Percentiles rank a stretch among this genome's conserved stretches.
Conservation (phyloP, 345 rosid species). For the Microthlaspi erraticum region DNA sequence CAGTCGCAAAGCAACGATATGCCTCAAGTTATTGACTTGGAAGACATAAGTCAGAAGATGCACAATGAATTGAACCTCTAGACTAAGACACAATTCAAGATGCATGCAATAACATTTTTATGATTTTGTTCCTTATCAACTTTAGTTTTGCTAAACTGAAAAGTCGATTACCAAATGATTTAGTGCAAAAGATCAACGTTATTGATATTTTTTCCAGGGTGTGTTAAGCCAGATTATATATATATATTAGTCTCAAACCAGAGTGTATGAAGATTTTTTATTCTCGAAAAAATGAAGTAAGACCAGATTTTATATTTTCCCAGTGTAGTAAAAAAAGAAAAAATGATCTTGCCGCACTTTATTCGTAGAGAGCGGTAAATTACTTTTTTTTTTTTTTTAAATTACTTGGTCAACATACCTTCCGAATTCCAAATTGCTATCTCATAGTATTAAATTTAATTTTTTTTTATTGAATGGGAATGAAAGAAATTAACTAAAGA, state of each 20-base stretch:
- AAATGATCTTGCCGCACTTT: too few species aligned
- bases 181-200: conserved; percentile 13
- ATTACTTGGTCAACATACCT: too few species aligned
- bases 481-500: neutral
- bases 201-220: conserved; percentile 8
- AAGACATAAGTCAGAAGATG: conserved; percentile 61
- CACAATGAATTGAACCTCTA: conserved; percentile 60
- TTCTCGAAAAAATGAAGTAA: too few species aligned
- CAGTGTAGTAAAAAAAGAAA: too few species aligned
- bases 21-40: conserved; percentile 60
- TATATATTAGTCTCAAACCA: neutral
- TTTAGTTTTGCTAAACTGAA: neutral
- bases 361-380: too few species aligned
- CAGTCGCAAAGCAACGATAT: conserved; percentile 33
- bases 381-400: too few species aligned
- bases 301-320: too few species aligned
- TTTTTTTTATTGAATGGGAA: too few species aligned
- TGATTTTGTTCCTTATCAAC: neutral
- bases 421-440: too few species aligned
- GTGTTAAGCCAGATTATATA: neutral
- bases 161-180: conserved; percentile 41
- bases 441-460: too few species aligned
- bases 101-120: neutral
- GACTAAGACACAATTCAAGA: conserved; percentile 18
- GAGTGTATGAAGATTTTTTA: too few species aligned